Evolutionary conservation across 768 basidiomycete genomes (phyloP).

Genomic region (Suillus plorans): DNA sequence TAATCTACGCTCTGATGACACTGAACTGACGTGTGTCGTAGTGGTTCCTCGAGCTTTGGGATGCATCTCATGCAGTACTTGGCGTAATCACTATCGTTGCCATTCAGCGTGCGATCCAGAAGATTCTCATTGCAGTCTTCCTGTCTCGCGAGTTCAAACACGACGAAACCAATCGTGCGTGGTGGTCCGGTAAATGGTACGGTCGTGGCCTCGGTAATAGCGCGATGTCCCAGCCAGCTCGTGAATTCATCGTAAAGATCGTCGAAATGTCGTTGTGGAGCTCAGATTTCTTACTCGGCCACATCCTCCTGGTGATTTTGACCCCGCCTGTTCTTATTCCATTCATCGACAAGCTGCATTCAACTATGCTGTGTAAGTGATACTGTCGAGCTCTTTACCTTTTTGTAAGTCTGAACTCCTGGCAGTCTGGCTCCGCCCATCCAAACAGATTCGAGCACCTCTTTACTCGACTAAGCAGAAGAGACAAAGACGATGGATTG

Average conservation of each 20-base stretch:
- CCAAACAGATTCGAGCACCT: constrained; percentile 90
- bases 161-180: constrained; percentile 96
- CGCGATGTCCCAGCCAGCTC: constrained; percentile 91
- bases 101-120: constrained; percentile 90
- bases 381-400: constrained; percentile 6
- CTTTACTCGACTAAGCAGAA: constrained; percentile 95
- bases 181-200: constrained; percentile 99
- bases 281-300: constrained; percentile 88
- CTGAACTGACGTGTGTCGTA: constrained; percentile 26
- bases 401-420: constrained; percentile 12
- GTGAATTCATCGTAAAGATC: constrained; percentile 97
- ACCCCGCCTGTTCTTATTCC: constrained; percentile 85
- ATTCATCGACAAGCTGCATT: constrained; percentile 85
- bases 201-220: constrained; percentile 89
- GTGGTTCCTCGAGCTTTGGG: constrained; percentile 98
- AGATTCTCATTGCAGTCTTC: constrained; percentile 92
- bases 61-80: constrained; percentile 93
- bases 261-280: constrained; percentile 98
- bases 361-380: constrained; percentile 85
- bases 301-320: constrained; percentile 83
- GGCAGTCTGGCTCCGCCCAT: constrained; percentile 91
- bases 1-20: constrained; percentile 20
- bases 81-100: constrained; percentile 88
- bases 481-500: constrained; percentile 89
- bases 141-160: constrained; percentile 97